A percentile compares a stretch with the other conserved stretches of the same genome.
Conservation (phyloP, 2,329 filamentous ascomycete species). For the Trichoderma guizhouense region DNA sequence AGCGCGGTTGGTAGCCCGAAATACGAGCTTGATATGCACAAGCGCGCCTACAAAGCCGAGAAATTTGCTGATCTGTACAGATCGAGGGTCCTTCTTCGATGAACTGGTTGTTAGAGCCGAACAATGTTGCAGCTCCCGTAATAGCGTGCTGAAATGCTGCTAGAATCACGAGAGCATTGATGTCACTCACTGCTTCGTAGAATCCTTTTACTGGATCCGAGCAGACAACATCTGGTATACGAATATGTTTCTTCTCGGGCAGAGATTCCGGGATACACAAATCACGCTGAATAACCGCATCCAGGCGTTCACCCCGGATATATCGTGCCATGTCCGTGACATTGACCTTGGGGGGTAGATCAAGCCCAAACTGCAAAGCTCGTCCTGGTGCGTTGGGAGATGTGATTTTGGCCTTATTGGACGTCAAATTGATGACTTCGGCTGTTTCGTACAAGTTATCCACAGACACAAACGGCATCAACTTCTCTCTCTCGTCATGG, state of each 20-base stretch:
- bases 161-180: conserved; percentile 29
- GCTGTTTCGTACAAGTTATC: conserved; percentile 22
- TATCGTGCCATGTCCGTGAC: conserved; percentile 27
- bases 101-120: background rate
- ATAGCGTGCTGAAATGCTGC: conserved; percentile 26
- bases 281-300: conserved; percentile 20
- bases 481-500: conserved; percentile 18
- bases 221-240: conserved; percentile 14
- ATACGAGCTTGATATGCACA: background rate
- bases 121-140: conserved; percentile 21
- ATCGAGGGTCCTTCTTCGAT: background rate
- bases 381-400: conserved; percentile 13
- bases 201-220: conserved; percentile 17
- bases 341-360: conserved; percentile 5
- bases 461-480: conserved; percentile 27
- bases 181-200: conserved; percentile 29
- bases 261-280: conserved; percentile 16
- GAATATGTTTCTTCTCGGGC: background rate
- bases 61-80: background rate
- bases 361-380: conserved; percentile 19
- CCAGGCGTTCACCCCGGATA: conserved; percentile 24
- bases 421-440: conserved; percentile 9
- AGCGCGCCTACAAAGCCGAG: conserved; percentile 28
- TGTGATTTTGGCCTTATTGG: background rate
- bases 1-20: background rate